Conservation (phyloP, 2,329 filamentous ascomycete species). For the Xylariomycetidae sp. region DNA sequence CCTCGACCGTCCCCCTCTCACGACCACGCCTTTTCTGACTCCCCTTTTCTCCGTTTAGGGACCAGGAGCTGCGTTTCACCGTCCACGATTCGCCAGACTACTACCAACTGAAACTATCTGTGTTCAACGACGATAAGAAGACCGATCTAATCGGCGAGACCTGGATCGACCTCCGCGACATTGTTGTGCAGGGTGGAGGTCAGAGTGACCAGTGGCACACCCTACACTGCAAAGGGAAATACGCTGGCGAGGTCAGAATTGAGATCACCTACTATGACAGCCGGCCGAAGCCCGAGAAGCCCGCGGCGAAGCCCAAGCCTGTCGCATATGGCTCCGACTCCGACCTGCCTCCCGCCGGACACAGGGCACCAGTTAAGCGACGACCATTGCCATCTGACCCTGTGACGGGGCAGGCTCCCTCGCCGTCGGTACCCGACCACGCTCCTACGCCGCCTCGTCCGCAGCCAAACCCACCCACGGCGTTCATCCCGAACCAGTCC, state of each 20-base stretch:
- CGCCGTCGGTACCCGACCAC: constrained; percentile 34
- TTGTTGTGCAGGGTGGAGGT: constrained; percentile 82
- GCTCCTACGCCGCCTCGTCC: constrained; percentile 41
- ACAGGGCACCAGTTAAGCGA: constrained; percentile 64
- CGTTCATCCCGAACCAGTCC: constrained; percentile 44
- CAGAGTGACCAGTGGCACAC: constrained; percentile 91
- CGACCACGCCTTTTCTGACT: constrained; percentile 11
- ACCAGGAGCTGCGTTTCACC: constrained; percentile 91
- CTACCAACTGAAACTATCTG: constrained; percentile 87
- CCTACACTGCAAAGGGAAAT: constrained; percentile 84
- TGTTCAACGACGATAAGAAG: constrained; percentile 98
- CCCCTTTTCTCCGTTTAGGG: constrained; percentile 51
- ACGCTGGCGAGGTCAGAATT: constrained; percentile 88
- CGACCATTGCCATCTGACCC: constrained; percentile 79
- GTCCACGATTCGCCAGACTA: constrained; percentile 97
- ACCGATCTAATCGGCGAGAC: constrained; percentile 94
- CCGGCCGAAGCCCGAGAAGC: constrained; percentile 73
- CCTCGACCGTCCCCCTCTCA: background rate
- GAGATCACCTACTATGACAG: constrained; percentile 96
- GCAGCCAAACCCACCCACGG: constrained; percentile 36
- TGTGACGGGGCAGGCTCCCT: constrained; percentile 48
- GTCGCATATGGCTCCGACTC: constrained; percentile 28
- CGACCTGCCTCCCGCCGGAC: constrained; percentile 19
- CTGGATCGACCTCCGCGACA: constrained; percentile 76
- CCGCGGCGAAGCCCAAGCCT: constrained; percentile 48